Conservation (phyloP, 2,329 filamentous ascomycete species). For the Ophiostoma perfectum region DNA sequence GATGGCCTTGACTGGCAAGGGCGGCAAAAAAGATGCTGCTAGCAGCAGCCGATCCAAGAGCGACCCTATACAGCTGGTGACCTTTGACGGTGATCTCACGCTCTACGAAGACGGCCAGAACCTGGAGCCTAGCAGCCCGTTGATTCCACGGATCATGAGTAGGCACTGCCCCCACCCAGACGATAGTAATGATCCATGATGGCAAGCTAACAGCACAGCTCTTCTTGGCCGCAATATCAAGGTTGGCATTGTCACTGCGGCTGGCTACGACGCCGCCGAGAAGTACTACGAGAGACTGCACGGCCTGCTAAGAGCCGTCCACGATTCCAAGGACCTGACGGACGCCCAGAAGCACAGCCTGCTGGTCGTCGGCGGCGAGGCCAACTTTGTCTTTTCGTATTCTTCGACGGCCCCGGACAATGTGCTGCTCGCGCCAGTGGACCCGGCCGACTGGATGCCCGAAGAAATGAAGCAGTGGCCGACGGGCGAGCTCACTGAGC, state of each 20-base stretch:
- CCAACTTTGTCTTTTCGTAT: slow-evolving; percentile 89
- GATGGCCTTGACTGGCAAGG: slow-evolving; percentile 59
- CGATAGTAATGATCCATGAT: no score
- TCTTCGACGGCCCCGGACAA: slow-evolving; percentile 54
- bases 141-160: slow-evolving; percentile 61
- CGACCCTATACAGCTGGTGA: slow-evolving; percentile 65
- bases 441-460: slow-evolving; percentile 64
- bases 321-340: slow-evolving; percentile 46
- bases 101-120: slow-evolving; percentile 86
- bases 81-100: slow-evolving; percentile 96
- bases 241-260: slow-evolving; percentile 93
- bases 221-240: slow-evolving; percentile 73
- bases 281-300: slow-evolving; percentile 83
- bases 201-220: slow-evolving; percentile 34
- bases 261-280: slow-evolving; percentile 83
- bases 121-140: slow-evolving; percentile 67
- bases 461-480: slow-evolving; percentile 73
- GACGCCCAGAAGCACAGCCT: slow-evolving; percentile 67
- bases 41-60: slow-evolving; percentile 33
- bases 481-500: slow-evolving; percentile 65
- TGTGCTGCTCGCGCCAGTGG: slow-evolving; percentile 63
- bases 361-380: slow-evolving; percentile 91
- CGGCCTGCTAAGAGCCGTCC: slow-evolving; percentile 77
- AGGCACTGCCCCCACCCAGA: slow-evolving; percentile 21
- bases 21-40: slow-evolving; percentile 37